Percentiles rank a stretch among this genome's conserved stretches.
Evolutionary conservation across 306 rosid genomes (phyloP).

Genomic region (Prunus davidiana): DNA sequence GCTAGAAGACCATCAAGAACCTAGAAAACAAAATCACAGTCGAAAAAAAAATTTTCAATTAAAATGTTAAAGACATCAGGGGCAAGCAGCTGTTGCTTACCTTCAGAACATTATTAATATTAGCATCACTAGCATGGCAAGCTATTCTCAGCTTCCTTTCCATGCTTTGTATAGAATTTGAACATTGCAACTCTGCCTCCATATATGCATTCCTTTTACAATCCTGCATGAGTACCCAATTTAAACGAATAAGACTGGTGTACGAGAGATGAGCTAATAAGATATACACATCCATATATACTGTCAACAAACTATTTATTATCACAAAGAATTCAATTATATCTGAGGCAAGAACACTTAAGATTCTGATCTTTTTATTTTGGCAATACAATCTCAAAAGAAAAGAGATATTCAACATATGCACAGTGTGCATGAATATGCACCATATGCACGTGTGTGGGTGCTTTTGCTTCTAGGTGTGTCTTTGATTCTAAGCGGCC

Average conservation of each 20-base stretch:
- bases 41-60: background rate
- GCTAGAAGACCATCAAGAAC: slow-evolving; percentile 84
- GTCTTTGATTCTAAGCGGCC: background rate
- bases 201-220: slow-evolving; percentile 70
- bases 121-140: slow-evolving; percentile 82
- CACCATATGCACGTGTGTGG: background rate
- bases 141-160: slow-evolving; percentile 88
- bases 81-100: slow-evolving; percentile 30
- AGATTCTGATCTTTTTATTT: background rate
- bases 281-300: background rate
- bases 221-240: slow-evolving; percentile 57
- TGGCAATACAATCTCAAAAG: background rate
- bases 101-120: slow-evolving; percentile 69
- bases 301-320: background rate
- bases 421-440: background rate
- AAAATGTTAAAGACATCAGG: background rate
- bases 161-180: slow-evolving; percentile 81
- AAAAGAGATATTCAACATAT: background rate
- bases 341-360: background rate
- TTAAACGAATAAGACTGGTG: slow-evolving; percentile 14
- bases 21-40: slow-evolving; percentile 38
- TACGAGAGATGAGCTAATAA: background rate
- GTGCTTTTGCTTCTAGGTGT: background rate
- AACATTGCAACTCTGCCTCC: slow-evolving; percentile 86
- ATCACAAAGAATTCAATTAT: background rate